phyloP scores from a whole-genome alignment of 805 yeast species.

The Yamadazyma endophytica region DNA sequence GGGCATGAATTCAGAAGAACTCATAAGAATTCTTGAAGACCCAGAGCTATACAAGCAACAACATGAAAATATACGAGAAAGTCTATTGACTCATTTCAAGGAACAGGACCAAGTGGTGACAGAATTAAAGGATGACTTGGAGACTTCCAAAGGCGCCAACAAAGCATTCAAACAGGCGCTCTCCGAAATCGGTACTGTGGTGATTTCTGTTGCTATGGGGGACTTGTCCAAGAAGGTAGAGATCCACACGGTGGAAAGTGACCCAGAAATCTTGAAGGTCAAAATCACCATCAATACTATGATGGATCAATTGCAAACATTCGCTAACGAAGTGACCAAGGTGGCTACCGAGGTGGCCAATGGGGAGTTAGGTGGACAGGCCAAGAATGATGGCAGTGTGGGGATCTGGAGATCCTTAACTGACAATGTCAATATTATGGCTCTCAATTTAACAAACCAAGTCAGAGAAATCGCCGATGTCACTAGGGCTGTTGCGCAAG shows the following conservation, averaged over 20 bases:
- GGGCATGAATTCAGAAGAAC: conserved; percentile 28
- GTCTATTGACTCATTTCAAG: conserved; percentile 23
- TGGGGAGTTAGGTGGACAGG: conserved; percentile 88
- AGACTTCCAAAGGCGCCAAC: conserved; percentile 49
- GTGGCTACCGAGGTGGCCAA: conserved; percentile 89
- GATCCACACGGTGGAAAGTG: conserved; percentile 65
- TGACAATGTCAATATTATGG: conserved; percentile 86
- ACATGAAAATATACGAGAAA: conserved; percentile 26
- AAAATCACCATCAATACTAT: conserved; percentile 79
- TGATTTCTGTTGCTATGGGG: conserved; percentile 85
- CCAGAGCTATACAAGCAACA: conserved; percentile 29
- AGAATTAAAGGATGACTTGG: conserved; percentile 26
- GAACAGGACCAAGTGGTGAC: conserved; percentile 25
- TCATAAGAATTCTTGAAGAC: conserved; percentile 35
- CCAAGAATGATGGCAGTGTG: conserved; percentile 76
- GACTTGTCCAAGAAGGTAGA: conserved; percentile 78
- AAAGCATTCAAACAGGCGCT: conserved; percentile 69
- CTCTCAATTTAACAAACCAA: conserved; percentile 67
- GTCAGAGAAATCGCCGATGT: conserved; percentile 84
- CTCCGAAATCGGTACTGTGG: conserved; percentile 79
- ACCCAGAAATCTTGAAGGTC: conserved; percentile 76
- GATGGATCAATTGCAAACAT: conserved; percentile 84
- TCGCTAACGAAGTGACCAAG: conserved; percentile 76
- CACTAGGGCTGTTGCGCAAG: conserved; percentile 83
- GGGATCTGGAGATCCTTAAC: conserved; percentile 87